Conservation (phyloP, 2,329 filamentous ascomycete genomes). For the Aspergillus glaucus region DNA sequence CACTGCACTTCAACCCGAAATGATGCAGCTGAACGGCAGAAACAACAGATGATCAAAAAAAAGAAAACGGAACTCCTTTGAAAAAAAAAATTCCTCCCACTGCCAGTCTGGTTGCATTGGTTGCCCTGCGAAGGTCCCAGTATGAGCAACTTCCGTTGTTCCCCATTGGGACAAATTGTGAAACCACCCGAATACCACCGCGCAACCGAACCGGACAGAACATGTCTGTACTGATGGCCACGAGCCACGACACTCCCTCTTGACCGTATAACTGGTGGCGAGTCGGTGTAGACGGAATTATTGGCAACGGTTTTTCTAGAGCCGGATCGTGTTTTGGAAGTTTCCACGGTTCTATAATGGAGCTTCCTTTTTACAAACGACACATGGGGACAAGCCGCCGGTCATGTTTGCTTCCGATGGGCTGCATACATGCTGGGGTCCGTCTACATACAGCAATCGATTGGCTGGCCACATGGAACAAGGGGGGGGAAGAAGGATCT, state of each 20-base stretch:
- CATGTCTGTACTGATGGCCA: neutral
- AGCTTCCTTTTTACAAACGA: neutral
- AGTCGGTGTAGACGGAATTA: conserved; percentile 10
- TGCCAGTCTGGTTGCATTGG: no score
- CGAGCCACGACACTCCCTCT: no score
- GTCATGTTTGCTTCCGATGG: no score
- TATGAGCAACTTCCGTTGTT: conserved; percentile 7
- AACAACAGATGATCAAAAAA: conserved; percentile 1
- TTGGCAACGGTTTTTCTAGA: neutral
- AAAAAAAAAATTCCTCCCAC: no score
- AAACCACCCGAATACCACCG: conserved; percentile 15
- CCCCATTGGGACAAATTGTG: conserved; percentile 12
- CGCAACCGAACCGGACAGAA: conserved; percentile 8
- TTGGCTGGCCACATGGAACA: no score
- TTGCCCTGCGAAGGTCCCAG: no score
- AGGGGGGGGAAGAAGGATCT: no score
- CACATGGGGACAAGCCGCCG: neutral
- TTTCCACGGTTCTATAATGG: neutral
- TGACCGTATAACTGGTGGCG: neutral
- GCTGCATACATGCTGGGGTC: neutral
- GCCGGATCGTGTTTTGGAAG: neutral
- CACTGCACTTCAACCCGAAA: conserved; percentile 6
- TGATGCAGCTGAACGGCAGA: conserved; percentile 6
- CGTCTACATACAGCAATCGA: neutral
- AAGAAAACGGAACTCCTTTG: neutral